phyloP scores from a whole-genome alignment of 129 eudicot species.

The Pulicaria dysenterica region DNA sequence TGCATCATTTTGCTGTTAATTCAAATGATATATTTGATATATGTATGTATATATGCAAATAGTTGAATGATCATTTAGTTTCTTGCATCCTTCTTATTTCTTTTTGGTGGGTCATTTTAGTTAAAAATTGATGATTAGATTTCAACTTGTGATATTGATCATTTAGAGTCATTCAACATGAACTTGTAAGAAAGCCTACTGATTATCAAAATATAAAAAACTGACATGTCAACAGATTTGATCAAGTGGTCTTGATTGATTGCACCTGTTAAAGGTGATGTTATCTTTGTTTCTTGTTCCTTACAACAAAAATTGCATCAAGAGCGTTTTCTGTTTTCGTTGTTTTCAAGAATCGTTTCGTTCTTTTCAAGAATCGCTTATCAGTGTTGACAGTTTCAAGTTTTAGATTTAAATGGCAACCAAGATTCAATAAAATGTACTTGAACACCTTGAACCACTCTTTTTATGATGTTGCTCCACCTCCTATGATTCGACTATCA shows the following conservation, averaged over 20 bases:
- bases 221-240: no score
- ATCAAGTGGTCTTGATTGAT: background rate
- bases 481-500: background rate
- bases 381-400: background rate
- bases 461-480: background rate
- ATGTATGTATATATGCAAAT: background rate
- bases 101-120: no score
- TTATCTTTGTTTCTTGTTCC: background rate
- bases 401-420: background rate
- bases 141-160: no score
- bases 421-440: background rate
- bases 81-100: no score
- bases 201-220: no score
- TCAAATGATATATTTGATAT: background rate
- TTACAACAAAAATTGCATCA: no score
- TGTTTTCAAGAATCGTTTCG: background rate
- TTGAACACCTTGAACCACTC: constrained; percentile 9
- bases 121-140: no score
- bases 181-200: no score
- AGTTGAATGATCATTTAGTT: background rate
- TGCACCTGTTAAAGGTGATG: background rate
- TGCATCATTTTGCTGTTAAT: background rate
- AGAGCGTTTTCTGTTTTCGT: background rate
- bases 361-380: background rate
- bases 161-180: no score